phyloP scores from a whole-genome alignment of 2,329 filamentous ascomycete species.

The Didymella segeticola region DNA sequence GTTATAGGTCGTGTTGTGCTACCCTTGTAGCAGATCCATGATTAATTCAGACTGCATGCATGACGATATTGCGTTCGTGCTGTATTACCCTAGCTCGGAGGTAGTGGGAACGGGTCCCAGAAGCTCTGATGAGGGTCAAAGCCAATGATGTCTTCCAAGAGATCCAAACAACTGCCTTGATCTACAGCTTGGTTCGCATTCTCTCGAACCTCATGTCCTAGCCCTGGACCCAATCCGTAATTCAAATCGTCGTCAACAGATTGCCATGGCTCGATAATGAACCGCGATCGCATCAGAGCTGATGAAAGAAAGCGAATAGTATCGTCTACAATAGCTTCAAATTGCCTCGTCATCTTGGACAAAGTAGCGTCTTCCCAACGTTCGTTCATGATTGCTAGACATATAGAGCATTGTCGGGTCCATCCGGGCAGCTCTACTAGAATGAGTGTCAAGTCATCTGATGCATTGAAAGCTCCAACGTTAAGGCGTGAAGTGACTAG shows the following conservation, averaged over 20 bases:
- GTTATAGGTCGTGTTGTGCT: neutral
- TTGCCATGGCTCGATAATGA: neutral
- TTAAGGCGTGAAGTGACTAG: neutral
- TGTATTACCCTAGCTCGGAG: no score
- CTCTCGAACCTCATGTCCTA: neutral
- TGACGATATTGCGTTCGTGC: no score
- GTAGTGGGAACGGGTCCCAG: slow-evolving; percentile 1
- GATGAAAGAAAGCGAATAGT: neutral
- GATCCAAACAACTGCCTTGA: neutral
- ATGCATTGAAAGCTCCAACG: neutral
- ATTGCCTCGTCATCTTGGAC: neutral
- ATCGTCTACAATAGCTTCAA: slow-evolving; percentile 2
- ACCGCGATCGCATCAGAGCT: neutral
- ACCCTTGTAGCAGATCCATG: no score
- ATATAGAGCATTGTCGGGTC: slow-evolving; percentile 7
- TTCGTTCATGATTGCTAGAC: slow-evolving; percentile 10
- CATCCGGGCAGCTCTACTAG: slow-evolving; percentile 5
- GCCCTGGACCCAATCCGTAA: no score
- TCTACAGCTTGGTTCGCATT: neutral
- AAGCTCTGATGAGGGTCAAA: slow-evolving; percentile 6
- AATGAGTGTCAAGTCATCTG: neutral
- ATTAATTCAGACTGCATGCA: no score
- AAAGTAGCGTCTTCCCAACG: slow-evolving; percentile 5
- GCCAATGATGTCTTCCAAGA: slow-evolving; percentile 4
- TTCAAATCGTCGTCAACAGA: no score